Evolutionary conservation across 352 stramenopile genomes (phyloP), one percentile per base, ranked within the genome.

Genomic region (Pythium angustatum): DNA sequence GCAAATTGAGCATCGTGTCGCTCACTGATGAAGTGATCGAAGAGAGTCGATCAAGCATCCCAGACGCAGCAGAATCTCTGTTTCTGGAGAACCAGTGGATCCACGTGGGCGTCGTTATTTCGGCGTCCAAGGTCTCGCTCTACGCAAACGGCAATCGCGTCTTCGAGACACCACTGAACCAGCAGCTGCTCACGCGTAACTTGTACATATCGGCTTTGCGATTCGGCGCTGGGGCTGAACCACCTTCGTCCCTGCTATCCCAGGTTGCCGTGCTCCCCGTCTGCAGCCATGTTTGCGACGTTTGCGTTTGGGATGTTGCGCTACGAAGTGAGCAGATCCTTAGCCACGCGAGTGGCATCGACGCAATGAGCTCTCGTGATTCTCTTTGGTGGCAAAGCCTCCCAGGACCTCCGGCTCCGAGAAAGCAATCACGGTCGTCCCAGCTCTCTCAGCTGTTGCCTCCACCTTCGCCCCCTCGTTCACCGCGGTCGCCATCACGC

Each of bases 271-370:
- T 58, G 12, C n/a, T 48, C 11, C 21, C 60, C 8, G 51, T 81
- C 6, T 43, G 54, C 33, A 69, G 67, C 0, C 73, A 91, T 34
- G 41, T 93, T 9, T 88, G 76, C 22, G 78, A 89, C 65, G 65
- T 90, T 48, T 73, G 78, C 0, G 24, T 89, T 4, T 93, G 84
- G 84, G 72, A 91, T 68, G 77, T 80, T 7, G 71, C 77, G 1
- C 62, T 90, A 27, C 76, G 77, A 17, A 58, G 61, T 44, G 79
- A 91, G 28, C 79, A 91, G 40, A 51, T 91, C 27, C 69, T 69
- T 17, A 85, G 78, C 41, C 81, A 88, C 34, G 71, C 65, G 1
- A 75, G 75, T 15, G 79, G 81, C 2, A 67, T 91, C n/a, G 68
- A 81, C 2, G 73, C 61, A 22, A 50, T 77, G 2, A 69, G 15